Evolutionary conservation across 139 green algal species (phyloP).

Genomic region (Coelastrella sp.): DNA sequence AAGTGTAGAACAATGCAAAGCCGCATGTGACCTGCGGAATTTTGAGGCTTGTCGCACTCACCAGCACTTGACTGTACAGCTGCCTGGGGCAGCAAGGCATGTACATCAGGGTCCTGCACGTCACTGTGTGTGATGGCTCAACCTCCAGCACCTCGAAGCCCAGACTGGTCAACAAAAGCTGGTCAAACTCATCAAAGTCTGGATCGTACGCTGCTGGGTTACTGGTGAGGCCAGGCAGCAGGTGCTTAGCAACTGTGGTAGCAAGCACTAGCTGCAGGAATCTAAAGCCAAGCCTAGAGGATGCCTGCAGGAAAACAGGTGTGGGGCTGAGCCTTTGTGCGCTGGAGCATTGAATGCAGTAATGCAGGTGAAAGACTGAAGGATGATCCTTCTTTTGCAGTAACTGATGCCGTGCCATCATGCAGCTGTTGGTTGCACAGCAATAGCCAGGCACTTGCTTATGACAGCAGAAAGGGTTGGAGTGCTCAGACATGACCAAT

Average conservation of each 20-base stretch:
- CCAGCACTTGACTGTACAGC: slow-evolving; percentile 21
- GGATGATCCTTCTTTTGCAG: too few species aligned
- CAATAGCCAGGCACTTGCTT: too few species aligned
- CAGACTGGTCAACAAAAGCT: neutral
- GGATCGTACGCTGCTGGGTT: slow-evolving; percentile 11
- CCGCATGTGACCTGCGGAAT: too few species aligned
- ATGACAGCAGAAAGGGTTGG: too few species aligned
- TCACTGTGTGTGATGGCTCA: neutral
- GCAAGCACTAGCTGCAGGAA: slow-evolving; percentile 10
- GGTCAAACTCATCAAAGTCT: neutral
- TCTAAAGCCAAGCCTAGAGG: slow-evolving; percentile 11
- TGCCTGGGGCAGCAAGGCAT: slow-evolving; percentile 43
- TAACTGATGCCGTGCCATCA: too few species aligned
- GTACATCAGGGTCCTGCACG: slow-evolving; percentile 13
- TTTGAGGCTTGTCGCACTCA: neutral
- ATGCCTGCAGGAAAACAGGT: neutral
- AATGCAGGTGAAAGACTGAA: neutral
- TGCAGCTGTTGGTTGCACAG: too few species aligned
- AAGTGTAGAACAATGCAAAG: too few species aligned
- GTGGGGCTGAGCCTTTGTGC: too few species aligned
- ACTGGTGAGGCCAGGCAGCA: slow-evolving; percentile 10
- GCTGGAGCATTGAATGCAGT: neutral
- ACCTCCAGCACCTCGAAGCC: neutral
- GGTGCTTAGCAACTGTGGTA: neutral
- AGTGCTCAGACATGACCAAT: too few species aligned